Evolutionary conservation across 106 monocot species (phyloP), one percentile per base, ranked within the genome.

Genomic region (Acorus gramineus): DNA sequence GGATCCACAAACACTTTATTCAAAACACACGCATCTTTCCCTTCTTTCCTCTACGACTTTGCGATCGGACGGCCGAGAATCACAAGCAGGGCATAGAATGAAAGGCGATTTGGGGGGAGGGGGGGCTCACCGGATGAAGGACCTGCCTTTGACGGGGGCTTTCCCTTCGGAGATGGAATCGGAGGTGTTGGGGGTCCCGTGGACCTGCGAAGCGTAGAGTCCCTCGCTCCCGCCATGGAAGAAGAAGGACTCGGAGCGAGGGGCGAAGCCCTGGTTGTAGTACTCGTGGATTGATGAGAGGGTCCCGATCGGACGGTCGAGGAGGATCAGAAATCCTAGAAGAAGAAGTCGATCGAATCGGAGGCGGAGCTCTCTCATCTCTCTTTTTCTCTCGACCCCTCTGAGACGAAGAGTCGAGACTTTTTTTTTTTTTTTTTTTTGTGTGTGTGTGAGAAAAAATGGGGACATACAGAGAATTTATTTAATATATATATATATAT

Each of bases 141-240:
- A 90, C 14, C 28, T 28, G 28, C 28, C 28, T 28, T 28, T 28
- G 28, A 28, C 28, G 28, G 28, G 28, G 28, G 28, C 28, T 28
- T 78, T 80, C 45, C 82, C 80, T 4, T 84, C 87, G 61, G 76
- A 74, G 13, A 77, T 71, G 50, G 65, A 50, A n/a, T n/a, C n/a
- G n/a, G 28, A 28, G 28, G 28, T 1, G 28, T 28, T 28, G 52
- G 84, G 57, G 61, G 54, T 80, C 59, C 11, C 42, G 69, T 53
- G 49, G 53, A 46, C 52, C 61, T 64, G 63, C 54, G 92, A 75
- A 45, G 90, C 86, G 69, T 90, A 95, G 47, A 95, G 77, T 2
- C 95, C 95, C 78, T 95, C 95, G 76, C 87, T 95, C 8, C 95
- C 95, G 60, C 94, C 94, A 62, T 95, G 94, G 73, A 95, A 95